A percentile compares a stretch with the other conserved stretches of the same genome.
Conservation (phyloP, 176 grass and related monocot species). For the Aegilops longissima region DNA sequence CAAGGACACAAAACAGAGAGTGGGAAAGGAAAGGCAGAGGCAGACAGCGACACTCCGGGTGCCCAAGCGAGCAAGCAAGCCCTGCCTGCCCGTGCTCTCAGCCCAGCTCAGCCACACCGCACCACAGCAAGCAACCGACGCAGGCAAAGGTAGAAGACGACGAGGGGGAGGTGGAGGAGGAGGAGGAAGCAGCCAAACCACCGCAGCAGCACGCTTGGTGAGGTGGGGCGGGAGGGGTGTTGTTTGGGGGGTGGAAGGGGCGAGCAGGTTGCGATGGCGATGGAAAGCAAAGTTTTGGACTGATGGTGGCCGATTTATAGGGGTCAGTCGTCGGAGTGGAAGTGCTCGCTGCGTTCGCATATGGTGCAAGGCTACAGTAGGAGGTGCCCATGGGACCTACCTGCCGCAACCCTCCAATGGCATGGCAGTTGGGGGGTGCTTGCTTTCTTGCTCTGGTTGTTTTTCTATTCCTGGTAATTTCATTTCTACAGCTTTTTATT, state of each 20-base stretch:
- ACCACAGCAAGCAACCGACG: neutral
- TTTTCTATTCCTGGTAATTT: neutral
- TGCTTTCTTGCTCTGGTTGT: neutral
- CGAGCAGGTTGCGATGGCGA: neutral
- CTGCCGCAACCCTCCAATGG: neutral
- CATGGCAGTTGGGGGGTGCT: neutral
- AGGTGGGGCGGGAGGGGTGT: neutral
- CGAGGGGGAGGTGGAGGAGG: neutral
- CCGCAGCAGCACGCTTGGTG: neutral
- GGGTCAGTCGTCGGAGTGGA: neutral
- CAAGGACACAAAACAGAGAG: neutral
- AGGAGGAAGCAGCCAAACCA: neutral
- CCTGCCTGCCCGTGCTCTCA: neutral
- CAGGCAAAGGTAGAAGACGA: neutral
- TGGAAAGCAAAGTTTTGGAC: constrained; percentile 18
- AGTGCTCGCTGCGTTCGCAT: neutral
- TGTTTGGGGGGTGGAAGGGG: constrained; percentile 4
- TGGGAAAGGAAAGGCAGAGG: neutral
- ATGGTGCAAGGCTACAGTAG: neutral
- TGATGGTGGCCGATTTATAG: constrained; percentile 33
- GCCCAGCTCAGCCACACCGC: constrained; percentile 1
- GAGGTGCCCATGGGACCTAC: neutral
- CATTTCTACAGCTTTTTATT: too few relatives aligned
- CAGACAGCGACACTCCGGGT: constrained; percentile 42
- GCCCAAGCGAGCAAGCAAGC: constrained; percentile 26